These are phyloP conservation scores for Wickerhamiella australiensis DNA, from an alignment of 805 yeast species.

Conservation along the genomic window DNA sequence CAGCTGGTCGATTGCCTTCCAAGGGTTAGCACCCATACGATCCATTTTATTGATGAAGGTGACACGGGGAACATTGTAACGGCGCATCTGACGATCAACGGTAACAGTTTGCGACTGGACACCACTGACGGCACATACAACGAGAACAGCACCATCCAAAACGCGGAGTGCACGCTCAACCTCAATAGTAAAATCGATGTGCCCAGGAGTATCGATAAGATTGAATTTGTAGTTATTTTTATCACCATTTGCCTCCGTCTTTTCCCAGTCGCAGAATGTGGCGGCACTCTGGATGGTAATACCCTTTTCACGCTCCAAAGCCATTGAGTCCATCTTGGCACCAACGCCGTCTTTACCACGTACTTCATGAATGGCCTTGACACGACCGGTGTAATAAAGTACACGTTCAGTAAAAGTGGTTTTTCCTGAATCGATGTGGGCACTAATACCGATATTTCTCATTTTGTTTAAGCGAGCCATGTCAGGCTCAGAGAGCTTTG, in stretches of 20 bases:
- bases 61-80: conserved; percentile 92
- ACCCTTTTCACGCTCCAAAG: conserved; percentile 95
- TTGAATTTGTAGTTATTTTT: conserved; percentile 67
- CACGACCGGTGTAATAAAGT: conserved; percentile 88
- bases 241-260: conserved; percentile 34
- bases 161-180: conserved; percentile 98
- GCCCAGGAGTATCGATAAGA: conserved; percentile 97
- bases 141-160: conserved; percentile 94
- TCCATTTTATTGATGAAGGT: conserved; percentile 98
- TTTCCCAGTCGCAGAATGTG: conserved; percentile 93
- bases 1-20: conserved; percentile 85
- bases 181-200: conserved; percentile 96
- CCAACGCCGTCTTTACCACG: conserved; percentile 97
- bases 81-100: conserved; percentile 97
- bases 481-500: conserved; percentile 27
- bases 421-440: conserved; percentile 96
- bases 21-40: conserved; percentile 98
- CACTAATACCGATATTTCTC: conserved; percentile 95
- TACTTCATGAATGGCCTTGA: conserved; percentile 89
- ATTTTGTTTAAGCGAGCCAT: conserved; percentile 40
- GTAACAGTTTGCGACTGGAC: conserved; percentile 98
- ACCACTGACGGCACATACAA: conserved; percentile 97
- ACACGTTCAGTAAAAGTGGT: conserved; percentile 98
- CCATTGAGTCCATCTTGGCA: conserved; percentile 99
- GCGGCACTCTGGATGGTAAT: conserved; percentile 98